Evolutionary conservation across 2,329 filamentous ascomycete species (phyloP), one percentile per base, ranked within the genome.

Genomic region (Aspergillus sp.): DNA sequence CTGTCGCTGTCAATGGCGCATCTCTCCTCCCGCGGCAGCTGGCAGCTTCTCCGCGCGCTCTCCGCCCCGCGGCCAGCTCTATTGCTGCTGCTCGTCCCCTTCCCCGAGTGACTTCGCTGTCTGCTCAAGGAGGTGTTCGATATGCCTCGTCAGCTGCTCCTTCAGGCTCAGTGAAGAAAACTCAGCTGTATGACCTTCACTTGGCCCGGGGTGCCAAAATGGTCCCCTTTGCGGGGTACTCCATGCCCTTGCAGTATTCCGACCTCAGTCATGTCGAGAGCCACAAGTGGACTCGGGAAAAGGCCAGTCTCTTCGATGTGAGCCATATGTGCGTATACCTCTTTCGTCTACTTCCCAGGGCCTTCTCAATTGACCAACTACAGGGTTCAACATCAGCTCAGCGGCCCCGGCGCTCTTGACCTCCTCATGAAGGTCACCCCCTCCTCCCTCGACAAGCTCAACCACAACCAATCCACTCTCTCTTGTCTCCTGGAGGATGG

Each of bases 281-380:
- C 55, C 95, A 98, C 81, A 84, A 88, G 70, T 97, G 94, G 84
- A 98, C 95, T 15, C 88, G 95, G 57, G 84, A 87, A 69, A 90
- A 93, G 77, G 90, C 91, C 60, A 96, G 92, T 65, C 81, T 99
- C 65, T 99, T 99, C 73, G 95, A 99, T 77, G 95, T 98, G 57
- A 90, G 90, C 75, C 95, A 98, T 80, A 98, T 98, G 94, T 92
- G 89, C 64, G 78, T 72, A n/a, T 38, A 19, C 8, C 15, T 30
- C 15, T n/a, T 15, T 58, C 7, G 3, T 47, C 11, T 38, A 54
- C 27, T 21, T 11, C 41, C 47, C 8, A 42, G 2, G 36, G 5
- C n/a, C 4, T 3, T 10, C 3, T 11, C 11, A 36, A 38, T 51
- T 64, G 25, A 62, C 30, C 15, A 21, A 32, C 5, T 21, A 25